Conservation (phyloP, 2,329 filamentous ascomycete species). For the Sarocladiaceae sp. region DNA sequence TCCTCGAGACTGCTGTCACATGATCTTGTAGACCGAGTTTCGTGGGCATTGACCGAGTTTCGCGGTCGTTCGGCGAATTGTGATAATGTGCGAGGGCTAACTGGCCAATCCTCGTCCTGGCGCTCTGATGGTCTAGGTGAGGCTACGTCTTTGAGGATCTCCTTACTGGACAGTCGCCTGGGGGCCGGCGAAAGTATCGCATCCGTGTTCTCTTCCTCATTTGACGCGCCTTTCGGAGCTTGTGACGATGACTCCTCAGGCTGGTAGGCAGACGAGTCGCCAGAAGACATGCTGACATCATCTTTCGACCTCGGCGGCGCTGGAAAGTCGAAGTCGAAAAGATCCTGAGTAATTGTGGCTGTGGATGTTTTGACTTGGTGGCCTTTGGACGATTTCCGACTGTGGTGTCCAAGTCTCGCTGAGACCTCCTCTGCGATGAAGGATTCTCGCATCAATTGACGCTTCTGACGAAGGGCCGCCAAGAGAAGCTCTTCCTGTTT, state of each 20-base stretch:
- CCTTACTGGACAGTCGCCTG: neutral
- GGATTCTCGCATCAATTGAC: conserved; percentile 47
- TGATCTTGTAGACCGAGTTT: neutral
- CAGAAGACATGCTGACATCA: conserved; percentile 5
- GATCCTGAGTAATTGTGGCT: conserved; percentile 22
- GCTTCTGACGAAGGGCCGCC: conserved; percentile 49
- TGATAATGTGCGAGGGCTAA: conserved; percentile 2
- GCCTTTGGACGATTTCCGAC: conserved; percentile 12
- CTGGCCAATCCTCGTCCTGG: conserved; percentile 1
- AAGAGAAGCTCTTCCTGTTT: conserved; percentile 53
- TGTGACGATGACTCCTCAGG: neutral
- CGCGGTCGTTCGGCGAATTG: neutral
- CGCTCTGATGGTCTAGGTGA: neutral
- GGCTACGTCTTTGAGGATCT: neutral
- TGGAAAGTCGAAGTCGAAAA: conserved; percentile 28
- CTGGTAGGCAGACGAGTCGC: conserved; percentile 9
- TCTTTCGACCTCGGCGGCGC: conserved; percentile 24
- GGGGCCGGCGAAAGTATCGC: conserved; percentile 4
- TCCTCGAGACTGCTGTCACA: neutral
- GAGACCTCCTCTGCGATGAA: conserved; percentile 24
- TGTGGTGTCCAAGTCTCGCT: neutral
- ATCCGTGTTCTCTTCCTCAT: conserved; percentile 6
- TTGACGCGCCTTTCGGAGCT: neutral
- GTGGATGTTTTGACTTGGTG: conserved; percentile 24
- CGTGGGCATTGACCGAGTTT: neutral